Evolutionary conservation across 192 early-diverging fungal species (phyloP), one percentile per base, ranked within the genome.

Genomic region (Coemansia sp.): DNA sequence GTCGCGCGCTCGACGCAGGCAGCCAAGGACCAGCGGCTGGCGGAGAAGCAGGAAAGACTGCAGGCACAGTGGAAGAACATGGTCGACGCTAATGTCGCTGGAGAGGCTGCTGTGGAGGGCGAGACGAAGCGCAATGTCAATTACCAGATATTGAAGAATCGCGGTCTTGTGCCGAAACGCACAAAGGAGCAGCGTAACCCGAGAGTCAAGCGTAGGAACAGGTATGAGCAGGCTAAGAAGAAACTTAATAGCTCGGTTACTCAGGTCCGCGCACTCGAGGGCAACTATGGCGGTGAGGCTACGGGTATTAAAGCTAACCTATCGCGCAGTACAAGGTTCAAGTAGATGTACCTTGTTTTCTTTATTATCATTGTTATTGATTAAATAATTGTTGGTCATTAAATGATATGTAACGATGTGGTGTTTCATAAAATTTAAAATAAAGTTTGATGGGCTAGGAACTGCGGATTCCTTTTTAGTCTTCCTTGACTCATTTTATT

Each of bases 61-160:
- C 72, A 77, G 47, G 71, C 52, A 8, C 76, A 85, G 64, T 74
- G 75, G 73, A 69, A 68, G 43, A 67, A 65, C 31, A 70, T 83
- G 47, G 75, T 75, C 27, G 78, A 79, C 10, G 86, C 77, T 41
- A 80, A 90, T 60, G 71, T 60, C 52, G 87, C 70, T 57, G 82
- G 73, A 71, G 88, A 90, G 52, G 74, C 77, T 0, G 54, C 65
- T 2, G 74, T 90, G 63, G 80, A 67, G 8, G 81, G 74, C 33
- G 89, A 86, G 31, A 67, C 80, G 41, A 97, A 97, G 83, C 93
- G 97, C 40, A 76, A 82, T 27, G 91, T 93, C 36, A 91, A 89
- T 65, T 96, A 91, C 83, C 88, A 93, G 67, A 99, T 99, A 72
- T 87, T 97, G 73, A 92, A 95, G 81, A 99, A 99, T 88, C 93